A percentile compares a stretch with the other conserved stretches of the same genome.
Conservation (phyloP, 2,329 filamentous ascomycete genomes). For the Alternaria rosae region DNA sequence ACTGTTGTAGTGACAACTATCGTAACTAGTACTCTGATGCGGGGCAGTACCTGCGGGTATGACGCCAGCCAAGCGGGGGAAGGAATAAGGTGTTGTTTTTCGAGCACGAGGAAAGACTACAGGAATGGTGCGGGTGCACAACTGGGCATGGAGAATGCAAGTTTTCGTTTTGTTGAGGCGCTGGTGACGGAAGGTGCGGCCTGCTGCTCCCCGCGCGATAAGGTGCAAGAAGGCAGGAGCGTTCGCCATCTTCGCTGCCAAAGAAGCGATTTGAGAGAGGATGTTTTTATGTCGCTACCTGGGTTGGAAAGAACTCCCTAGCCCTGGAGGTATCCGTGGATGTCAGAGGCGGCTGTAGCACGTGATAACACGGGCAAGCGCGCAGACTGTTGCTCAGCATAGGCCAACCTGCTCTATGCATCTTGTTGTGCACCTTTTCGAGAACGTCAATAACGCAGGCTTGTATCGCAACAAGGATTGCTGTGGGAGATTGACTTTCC, state of each 20-base stretch:
- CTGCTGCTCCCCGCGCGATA: slow-evolving; percentile 6
- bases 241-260: not conserved
- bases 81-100: not conserved
- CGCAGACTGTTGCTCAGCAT: not conserved
- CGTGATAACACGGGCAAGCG: not conserved
- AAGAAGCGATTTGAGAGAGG: not conserved
- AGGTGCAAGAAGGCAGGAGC: not conserved
- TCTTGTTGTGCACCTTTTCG: not conserved
- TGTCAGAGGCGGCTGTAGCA: not conserved
- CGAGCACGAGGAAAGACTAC: not conserved
- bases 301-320: not conserved
- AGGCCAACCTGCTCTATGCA: not conserved
- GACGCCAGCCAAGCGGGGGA: slow-evolving; percentile 4
- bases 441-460: not conserved
- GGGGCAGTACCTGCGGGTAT: not conserved
- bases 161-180: slow-evolving; percentile 14
- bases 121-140: not conserved
- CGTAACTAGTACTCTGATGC: not conserved
- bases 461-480: not conserved
- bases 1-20: not conserved
- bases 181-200: slow-evolving; percentile 16
- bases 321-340: not conserved
- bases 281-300: not conserved
- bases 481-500: too few species aligned
- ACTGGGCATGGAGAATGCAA: not conserved